Evolutionary conservation across 345 rosid genomes (phyloP).

Genomic region (Corymbia maculata): DNA sequence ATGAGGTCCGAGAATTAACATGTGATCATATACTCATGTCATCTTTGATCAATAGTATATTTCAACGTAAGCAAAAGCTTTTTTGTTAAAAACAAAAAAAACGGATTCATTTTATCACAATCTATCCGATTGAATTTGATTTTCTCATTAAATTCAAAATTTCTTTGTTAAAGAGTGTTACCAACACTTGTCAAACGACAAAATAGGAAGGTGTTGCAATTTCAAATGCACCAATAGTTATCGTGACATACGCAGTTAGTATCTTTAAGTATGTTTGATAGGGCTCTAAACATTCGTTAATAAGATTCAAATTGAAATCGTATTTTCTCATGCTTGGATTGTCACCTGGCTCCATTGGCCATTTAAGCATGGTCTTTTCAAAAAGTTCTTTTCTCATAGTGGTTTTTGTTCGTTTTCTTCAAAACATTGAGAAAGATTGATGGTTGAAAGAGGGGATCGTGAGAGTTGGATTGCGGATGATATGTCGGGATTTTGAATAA

Average conservation of each 20-base stretch:
- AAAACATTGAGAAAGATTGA: neutral
- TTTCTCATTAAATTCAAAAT: neutral
- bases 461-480: neutral
- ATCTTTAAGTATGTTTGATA: neutral
- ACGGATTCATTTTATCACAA: neutral
- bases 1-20: neutral
- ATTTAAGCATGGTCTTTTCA: neutral
- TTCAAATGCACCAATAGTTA: neutral
- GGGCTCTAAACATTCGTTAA: neutral
- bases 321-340: no score
- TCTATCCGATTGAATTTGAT: neutral
- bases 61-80: no score
- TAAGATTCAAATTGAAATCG: neutral
- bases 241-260: neutral
- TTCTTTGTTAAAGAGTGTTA: rapidly evolving
- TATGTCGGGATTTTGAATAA: neutral
- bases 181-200: neutral
- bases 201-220: neutral
- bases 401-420: neutral
- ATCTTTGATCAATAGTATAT: neutral
- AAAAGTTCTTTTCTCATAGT: neutral
- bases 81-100: neutral
- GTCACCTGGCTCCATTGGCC: no score
- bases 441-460: neutral
- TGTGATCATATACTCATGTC: neutral